Conservation (phyloP, 2,329 filamentous ascomycete genomes). For the Penicillium sp. region DNA sequence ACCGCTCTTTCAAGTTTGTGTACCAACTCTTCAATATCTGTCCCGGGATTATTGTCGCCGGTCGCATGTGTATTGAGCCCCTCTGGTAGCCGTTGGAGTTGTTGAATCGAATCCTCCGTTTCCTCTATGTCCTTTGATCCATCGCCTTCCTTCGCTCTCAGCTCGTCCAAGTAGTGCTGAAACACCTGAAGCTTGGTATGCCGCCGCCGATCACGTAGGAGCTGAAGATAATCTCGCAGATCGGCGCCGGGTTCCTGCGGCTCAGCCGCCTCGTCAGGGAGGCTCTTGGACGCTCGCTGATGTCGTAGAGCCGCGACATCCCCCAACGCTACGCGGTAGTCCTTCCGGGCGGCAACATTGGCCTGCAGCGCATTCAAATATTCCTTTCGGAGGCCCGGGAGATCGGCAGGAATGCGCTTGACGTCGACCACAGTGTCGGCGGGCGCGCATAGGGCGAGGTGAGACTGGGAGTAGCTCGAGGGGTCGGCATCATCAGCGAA, state of each 20-base stretch:
- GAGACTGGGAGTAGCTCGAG: conserved; percentile 28
- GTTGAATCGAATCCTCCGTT: conserved; percentile 16
- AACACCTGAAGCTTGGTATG: conserved; percentile 51
- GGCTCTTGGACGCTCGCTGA: conserved; percentile 24
- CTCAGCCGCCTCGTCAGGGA: conserved; percentile 19
- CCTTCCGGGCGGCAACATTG: conserved; percentile 44
- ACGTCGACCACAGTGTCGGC: conserved; percentile 35
- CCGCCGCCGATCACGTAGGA: conserved; percentile 51
- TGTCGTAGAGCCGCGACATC: conserved; percentile 32
- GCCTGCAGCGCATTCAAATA: conserved; percentile 51
- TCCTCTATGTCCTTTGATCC: conserved; percentile 26
- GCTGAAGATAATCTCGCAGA: conserved; percentile 44
- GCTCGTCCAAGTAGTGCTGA: conserved; percentile 48
- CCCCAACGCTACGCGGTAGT: conserved; percentile 39
- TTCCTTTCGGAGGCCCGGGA: conserved; percentile 46
- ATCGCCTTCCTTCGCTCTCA: conserved; percentile 33
- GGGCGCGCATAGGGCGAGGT: conserved; percentile 41
- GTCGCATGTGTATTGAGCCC: conserved; percentile 18
- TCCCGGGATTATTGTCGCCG: conserved; percentile 13
- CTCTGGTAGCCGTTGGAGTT: conserved; percentile 18
- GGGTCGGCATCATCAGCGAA: conserved; percentile 32
- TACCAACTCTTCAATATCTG: conserved; percentile 36
- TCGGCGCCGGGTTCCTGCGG: conserved; percentile 28
- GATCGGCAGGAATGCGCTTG: conserved; percentile 40
- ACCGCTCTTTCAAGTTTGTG: conserved; percentile 44